Conservation (phyloP, 129 eudicot species). For the Pseudognaphalium luteoalbum region DNA sequence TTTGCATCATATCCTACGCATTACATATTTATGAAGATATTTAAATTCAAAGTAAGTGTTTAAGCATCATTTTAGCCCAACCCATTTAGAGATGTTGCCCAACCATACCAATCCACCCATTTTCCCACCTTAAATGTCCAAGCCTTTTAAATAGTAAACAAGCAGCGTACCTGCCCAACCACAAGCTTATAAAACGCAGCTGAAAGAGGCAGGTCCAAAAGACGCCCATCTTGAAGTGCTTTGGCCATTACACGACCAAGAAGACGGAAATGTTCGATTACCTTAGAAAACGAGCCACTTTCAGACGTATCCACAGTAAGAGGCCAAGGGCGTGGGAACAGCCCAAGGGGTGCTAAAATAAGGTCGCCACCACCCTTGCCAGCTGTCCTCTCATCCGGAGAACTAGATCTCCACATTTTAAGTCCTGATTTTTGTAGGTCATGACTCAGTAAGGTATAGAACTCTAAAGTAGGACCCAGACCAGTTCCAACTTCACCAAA, state of each 20-base stretch:
- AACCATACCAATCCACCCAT: neutral
- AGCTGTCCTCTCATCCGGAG: conserved; percentile 39
- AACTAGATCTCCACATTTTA: conserved; percentile 80
- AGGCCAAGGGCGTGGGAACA: conserved; percentile 95
- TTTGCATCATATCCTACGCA: neutral
- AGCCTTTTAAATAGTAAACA: neutral
- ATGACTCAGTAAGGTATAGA: conserved; percentile 86
- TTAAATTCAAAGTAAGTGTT: neutral
- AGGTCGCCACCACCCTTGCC: conserved; percentile 48
- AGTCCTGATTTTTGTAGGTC: conserved; percentile 78
- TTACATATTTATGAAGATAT: neutral
- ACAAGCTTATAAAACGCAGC: conserved; percentile 82
- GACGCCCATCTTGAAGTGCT: conserved; percentile 99
- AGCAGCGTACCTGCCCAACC: conserved; percentile 66
- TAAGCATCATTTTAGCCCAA: neutral
- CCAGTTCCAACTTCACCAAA: conserved; percentile 99
- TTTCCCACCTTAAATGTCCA: neutral
- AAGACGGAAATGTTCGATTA: conserved; percentile 66
- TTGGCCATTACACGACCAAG: conserved; percentile 97
- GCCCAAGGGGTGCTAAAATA: conserved; percentile 70
- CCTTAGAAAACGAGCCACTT: conserved; percentile 57
- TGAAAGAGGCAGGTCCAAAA: conserved; percentile 86
- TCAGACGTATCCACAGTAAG: conserved; percentile 54
- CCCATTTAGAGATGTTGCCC: neutral
- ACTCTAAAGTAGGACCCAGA: conserved; percentile 93